These are phyloP conservation scores for Tulasnella sp. DNA, from an alignment of 768 basidiomycete genomes.

Conservation along the genomic window DNA sequence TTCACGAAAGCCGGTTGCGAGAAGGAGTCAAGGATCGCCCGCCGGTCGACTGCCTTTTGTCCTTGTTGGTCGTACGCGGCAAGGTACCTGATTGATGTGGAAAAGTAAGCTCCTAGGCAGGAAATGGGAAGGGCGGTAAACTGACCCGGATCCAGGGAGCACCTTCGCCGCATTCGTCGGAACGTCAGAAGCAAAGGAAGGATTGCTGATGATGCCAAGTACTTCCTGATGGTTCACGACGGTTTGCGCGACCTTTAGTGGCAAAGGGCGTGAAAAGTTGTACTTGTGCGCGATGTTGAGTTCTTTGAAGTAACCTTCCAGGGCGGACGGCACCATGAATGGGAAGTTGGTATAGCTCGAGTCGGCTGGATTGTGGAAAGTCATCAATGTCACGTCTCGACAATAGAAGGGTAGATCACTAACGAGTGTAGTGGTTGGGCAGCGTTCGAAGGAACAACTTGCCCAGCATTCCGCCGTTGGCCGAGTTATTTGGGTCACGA, in stretches of 20 bases:
- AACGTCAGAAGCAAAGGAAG: neutral
- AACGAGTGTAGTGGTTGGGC: slow-evolving; percentile 50
- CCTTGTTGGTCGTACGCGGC: neutral
- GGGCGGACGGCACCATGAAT: slow-evolving; percentile 48
- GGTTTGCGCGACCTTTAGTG: neutral
- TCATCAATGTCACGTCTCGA: neutral
- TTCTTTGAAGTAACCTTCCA: slow-evolving; percentile 33
- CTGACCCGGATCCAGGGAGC: neutral
- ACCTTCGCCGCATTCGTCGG: neutral
- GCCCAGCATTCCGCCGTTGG: slow-evolving; percentile 57
- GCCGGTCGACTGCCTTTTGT: neutral
- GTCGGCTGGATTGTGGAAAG: neutral
- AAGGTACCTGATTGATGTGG: neutral
- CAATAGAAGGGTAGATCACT: slow-evolving; percentile 23
- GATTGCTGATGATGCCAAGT: neutral
- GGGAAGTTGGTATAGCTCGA: slow-evolving; percentile 43
- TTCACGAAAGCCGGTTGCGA: neutral
- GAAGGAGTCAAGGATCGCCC: slow-evolving; percentile 1
- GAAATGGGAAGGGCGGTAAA: neutral
- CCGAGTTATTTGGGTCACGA: slow-evolving; percentile 54
- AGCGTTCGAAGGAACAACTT: slow-evolving; percentile 62
- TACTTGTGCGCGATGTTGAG: slow-evolving; percentile 36
- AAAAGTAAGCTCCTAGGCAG: neutral
- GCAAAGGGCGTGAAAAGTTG: slow-evolving; percentile 37
- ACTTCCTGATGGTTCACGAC: neutral